Evolutionary conservation across 2,329 filamentous ascomycete genomes (phyloP).

Genomic region (Epichloe sylvatica): DNA sequence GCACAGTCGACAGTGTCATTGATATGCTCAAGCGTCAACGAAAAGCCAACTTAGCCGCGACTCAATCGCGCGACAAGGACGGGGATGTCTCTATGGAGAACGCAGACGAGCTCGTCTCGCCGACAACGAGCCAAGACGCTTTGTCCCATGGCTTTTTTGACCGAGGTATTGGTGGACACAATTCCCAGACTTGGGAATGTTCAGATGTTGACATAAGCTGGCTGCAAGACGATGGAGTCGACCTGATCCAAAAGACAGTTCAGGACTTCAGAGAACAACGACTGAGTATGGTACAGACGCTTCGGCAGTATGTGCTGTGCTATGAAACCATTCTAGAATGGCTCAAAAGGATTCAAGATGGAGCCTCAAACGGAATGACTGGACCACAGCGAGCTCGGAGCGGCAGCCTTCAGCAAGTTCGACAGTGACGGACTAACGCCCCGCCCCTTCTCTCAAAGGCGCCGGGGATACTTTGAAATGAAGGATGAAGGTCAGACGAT

Average conservation of each 20-base stretch:
- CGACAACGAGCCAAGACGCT: constrained; percentile 12
- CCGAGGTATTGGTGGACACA: constrained; percentile 7
- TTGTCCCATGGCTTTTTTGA: constrained; percentile 9
- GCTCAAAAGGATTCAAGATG: constrained; percentile 41
- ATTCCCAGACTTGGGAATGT: constrained; percentile 2
- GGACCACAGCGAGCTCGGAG: constrained; percentile 16
- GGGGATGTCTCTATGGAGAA: constrained; percentile 34
- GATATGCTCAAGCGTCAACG: constrained; percentile 91
- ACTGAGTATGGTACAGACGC: constrained; percentile 90
- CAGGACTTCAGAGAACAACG: constrained; percentile 81
- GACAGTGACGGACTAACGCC: not conserved
- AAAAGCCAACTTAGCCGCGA: constrained; percentile 18
- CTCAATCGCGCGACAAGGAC: constrained; percentile 17
- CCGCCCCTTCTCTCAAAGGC: no score
- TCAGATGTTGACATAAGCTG: constrained; percentile 39
- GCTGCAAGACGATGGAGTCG: constrained; percentile 55
- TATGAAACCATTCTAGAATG: constrained; percentile 93
- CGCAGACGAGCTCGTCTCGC: constrained; percentile 16
- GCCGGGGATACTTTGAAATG: no score
- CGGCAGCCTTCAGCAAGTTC: constrained; percentile 18
- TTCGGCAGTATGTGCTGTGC: constrained; percentile 87
- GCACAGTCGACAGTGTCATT: constrained; percentile 87
- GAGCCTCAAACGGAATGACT: constrained; percentile 8
- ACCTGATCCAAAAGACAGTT: constrained; percentile 76
- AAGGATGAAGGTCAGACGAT: no score